Conservation (phyloP, 805 yeast species). For the Candida oleophila region DNA sequence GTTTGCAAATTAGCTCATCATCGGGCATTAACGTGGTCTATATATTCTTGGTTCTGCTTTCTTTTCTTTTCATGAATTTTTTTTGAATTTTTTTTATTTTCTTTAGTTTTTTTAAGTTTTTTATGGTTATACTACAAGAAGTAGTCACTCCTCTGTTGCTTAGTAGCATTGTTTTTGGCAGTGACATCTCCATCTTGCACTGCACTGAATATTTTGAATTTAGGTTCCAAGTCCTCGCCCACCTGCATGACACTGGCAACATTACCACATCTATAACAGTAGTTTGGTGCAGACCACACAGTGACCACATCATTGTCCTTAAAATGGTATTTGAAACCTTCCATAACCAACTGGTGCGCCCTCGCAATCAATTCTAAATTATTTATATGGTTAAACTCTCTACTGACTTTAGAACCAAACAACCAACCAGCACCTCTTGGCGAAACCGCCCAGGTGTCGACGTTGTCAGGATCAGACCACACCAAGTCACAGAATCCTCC, state of each 20-base stretch:
- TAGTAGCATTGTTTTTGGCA: conserved; percentile 36
- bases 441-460: conserved; percentile 96
- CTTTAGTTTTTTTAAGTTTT: too few species aligned
- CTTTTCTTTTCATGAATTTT: neutral
- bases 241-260: conserved; percentile 98
- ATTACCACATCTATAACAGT: conserved; percentile 96
- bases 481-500: conserved; percentile 97
- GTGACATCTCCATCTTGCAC: conserved; percentile 77
- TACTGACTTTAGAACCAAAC: conserved; percentile 88
- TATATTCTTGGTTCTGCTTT: neutral
- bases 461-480: conserved; percentile 98
- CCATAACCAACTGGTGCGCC: conserved; percentile 98
- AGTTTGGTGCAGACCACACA: conserved; percentile 97
- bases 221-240: conserved; percentile 81
- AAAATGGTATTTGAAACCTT: conserved; percentile 95
- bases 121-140: conserved; percentile 25
- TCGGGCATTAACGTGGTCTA: neutral
- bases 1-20: too few species aligned
- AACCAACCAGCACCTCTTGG: conserved; percentile 99
- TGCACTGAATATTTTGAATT: conserved; percentile 91
- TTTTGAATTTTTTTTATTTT: neutral
- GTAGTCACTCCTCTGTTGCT: conserved; percentile 47
- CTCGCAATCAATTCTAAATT: conserved; percentile 86
- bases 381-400: conserved; percentile 95
- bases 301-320: conserved; percentile 96